Conservation (phyloP, 2,329 filamentous ascomycete species). For the Neurospora sp. region DNA sequence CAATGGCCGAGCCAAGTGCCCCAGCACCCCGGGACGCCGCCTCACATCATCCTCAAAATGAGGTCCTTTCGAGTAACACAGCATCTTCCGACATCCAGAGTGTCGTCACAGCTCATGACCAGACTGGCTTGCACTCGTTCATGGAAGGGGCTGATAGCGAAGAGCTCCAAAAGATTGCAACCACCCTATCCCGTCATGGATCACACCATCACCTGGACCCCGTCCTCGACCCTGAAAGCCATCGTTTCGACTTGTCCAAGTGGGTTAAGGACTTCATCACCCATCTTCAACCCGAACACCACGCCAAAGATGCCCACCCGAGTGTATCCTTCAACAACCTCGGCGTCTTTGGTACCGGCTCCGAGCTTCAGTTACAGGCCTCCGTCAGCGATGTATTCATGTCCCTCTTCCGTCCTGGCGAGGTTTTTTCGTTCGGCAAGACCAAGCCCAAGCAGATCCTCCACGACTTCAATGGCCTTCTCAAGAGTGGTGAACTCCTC, state of each 20-base stretch:
- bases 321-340: slow-evolving; percentile 57
- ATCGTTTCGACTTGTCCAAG: slow-evolving; percentile 30
- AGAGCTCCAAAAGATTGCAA: slow-evolving; percentile 31
- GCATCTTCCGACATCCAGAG: neutral
- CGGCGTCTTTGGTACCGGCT: slow-evolving; percentile 55
- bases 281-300: slow-evolving; percentile 42
- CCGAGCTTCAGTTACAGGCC: slow-evolving; percentile 57
- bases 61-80: neutral
- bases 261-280: slow-evolving; percentile 31
- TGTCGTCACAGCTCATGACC: neutral
- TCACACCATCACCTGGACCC: slow-evolving; percentile 20
- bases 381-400: slow-evolving; percentile 52
- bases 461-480: slow-evolving; percentile 51
- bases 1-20: neutral
- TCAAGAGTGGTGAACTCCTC: slow-evolving; percentile 56
- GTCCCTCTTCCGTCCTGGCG: slow-evolving; percentile 45
- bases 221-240: slow-evolving; percentile 26
- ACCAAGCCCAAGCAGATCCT: slow-evolving; percentile 49
- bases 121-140: neutral
- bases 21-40: neutral
- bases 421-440: slow-evolving; percentile 39
- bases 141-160: slow-evolving; percentile 25
- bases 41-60: neutral
- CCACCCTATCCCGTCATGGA: slow-evolving; percentile 27
- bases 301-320: slow-evolving; percentile 37